These are phyloP conservation scores for Acanthochlamys bracteata DNA, from an alignment of 106 monocot species.

Conservation along the genomic window DNA sequence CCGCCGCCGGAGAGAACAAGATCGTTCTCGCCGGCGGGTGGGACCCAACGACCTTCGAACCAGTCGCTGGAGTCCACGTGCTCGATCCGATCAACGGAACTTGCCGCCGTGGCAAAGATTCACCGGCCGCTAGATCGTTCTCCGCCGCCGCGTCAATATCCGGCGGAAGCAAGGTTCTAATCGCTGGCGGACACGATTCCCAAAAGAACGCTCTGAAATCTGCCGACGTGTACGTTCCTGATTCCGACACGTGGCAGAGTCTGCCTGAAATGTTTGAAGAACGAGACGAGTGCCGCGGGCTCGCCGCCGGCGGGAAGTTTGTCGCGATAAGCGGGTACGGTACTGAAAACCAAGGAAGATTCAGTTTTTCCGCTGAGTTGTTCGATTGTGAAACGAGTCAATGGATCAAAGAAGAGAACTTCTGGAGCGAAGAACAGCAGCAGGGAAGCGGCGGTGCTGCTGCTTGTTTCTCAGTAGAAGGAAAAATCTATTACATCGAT, in stretches of 20 bases:
- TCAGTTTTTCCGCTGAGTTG: conserved; percentile 29
- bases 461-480: conserved; percentile 9
- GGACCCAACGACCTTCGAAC: conserved; percentile 40
- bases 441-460: neutral
- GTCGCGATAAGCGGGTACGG: conserved; percentile 50
- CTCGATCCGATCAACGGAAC: conserved; percentile 31
- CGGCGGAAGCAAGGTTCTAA: conserved; percentile 26
- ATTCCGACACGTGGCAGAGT: conserved; percentile 34
- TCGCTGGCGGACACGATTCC: conserved; percentile 60
- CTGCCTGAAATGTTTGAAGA: conserved; percentile 44
- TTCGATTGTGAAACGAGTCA: conserved; percentile 18
- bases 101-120: conserved; percentile 35
- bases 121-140: conserved; percentile 23
- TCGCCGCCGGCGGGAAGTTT: conserved; percentile 23
- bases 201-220: conserved; percentile 52
- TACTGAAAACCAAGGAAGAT: conserved; percentile 40
- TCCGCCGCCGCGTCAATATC: conserved; percentile 35
- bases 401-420: conserved; percentile 28
- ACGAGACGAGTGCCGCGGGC: conserved; percentile 56
- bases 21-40: conserved; percentile 53
- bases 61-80: conserved; percentile 36
- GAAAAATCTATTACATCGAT: conserved; percentile 22
- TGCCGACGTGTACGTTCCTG: conserved; percentile 34
- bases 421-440: conserved; percentile 18
- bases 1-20: conserved; percentile 26